Base-by-base conservation (phyloP, 495 filamentous ascomycete genomes). In the Penicillium paxilli region DNA sequence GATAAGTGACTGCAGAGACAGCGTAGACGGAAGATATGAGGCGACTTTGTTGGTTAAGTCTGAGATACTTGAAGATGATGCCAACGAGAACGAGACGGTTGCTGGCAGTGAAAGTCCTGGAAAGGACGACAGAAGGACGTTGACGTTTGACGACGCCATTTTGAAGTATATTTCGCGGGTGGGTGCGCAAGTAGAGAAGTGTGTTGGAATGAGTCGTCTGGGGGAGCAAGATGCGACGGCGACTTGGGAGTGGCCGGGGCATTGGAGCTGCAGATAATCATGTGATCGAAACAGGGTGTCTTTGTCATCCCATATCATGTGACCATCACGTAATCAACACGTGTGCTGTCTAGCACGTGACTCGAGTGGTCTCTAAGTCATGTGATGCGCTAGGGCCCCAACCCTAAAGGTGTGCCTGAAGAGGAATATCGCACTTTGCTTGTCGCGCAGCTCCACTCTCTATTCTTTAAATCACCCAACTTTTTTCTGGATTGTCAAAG, bases 71-170 rank as follows among this genome's bases (percentile, higher is more conserved):
- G 90, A 84, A 32, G 80, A 76, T 8, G 73, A 71, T 3, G 88
- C 81, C 12, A 96, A 72, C 11, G 85, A 77, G 47, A 93, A 80
- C 5, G 86, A 83, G 48, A 92, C 77, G 3, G 92, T 96, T 9
- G 86, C 71, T 5, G 91, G 91, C 4, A 96, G 83, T 38, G 84
- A 84, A 14, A 94, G 82, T 60, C 93, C 92, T 14, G 88, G 78
- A 63, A 96, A 94, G 54, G 87, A 86, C 33, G 88, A 88, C 49
- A 96, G 71, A 49, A 96, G 81, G 45, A 96, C 75, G 68, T 96
- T 98, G 61, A 96, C 79, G 14, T 73, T 85, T 59, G 69, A 55
- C 0, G 57, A 49, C 9, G 66, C 60, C 74, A 80, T 80, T 12
- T 44, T 54, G 35, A 40, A 12, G 38, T 20, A 28, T 4, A 38